Conservation (phyloP, 805 yeast genomes). For the Teunomyces funiuensis region DNA sequence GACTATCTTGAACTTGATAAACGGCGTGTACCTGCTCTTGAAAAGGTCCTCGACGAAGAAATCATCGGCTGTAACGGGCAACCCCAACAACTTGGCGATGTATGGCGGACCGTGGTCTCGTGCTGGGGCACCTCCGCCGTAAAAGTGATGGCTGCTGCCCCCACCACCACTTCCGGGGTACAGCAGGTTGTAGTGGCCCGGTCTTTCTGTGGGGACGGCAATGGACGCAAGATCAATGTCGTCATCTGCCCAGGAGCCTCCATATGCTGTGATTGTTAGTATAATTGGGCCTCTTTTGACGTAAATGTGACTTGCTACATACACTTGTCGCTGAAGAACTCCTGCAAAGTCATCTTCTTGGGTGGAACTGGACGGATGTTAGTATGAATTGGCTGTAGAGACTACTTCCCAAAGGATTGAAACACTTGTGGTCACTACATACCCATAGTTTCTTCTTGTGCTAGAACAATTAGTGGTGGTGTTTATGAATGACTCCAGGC, state of each 20-base stretch:
- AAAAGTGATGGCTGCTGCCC: conserved; percentile 5
- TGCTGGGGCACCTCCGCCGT: conserved; percentile 2
- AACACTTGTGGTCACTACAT: too few relatives aligned
- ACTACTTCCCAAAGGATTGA: too few relatives aligned
- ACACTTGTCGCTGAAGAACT: conserved; percentile 46
- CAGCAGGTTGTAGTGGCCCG: conserved; percentile 3
- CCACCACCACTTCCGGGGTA: conserved; percentile 4
- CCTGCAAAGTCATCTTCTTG: conserved; percentile 47
- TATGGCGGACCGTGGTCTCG: conserved; percentile 53
- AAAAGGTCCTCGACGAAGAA: conserved; percentile 58
- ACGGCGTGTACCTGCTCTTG: conserved; percentile 58
- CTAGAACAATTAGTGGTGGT: conserved; percentile 2
- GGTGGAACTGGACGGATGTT: conserved; percentile 33
- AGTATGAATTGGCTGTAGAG: conserved; percentile 8
- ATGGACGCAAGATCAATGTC: conserved; percentile 46
- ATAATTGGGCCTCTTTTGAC: not conserved
- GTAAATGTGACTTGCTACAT: conserved; percentile 22
- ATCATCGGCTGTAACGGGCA: conserved; percentile 56
- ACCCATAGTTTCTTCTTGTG: conserved; percentile 9
- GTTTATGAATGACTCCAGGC: conserved; percentile 3
- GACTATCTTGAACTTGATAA: conserved; percentile 59
- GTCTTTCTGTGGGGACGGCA: conserved; percentile 43
- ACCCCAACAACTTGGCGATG: conserved; percentile 59
- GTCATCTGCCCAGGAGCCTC: conserved; percentile 50
- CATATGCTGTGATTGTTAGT: conserved; percentile 35